Percentiles rank a stretch among this genome's conserved stretches.
These are phyloP conservation scores for Hyaloperonospora arabidopsidis DNA, from an alignment of 352 stramenopile species.

Conservation along the genomic window DNA sequence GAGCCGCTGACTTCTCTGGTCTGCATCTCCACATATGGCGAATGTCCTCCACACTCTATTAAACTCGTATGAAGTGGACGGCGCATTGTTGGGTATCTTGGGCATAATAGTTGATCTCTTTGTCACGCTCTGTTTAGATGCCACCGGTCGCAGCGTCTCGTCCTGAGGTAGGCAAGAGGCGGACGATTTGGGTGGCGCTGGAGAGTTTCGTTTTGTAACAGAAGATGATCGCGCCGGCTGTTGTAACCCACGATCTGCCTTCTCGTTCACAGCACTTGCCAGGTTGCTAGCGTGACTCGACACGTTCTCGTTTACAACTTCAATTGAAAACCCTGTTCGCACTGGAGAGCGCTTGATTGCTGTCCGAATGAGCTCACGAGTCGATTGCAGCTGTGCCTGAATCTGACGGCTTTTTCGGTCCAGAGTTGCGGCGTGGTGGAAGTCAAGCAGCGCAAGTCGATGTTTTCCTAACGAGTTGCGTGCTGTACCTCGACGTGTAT, in stretches of 20 bases:
- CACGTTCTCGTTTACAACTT: slow-evolving; percentile 27
- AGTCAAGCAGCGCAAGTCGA: slow-evolving; percentile 74
- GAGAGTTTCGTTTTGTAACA: slow-evolving; percentile 7
- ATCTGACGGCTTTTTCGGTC: slow-evolving; percentile 76
- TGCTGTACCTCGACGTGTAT: slow-evolving; percentile 71
- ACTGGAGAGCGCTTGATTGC: slow-evolving; percentile 63
- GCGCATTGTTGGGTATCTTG: slow-evolving; percentile 55
- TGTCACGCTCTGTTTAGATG: slow-evolving; percentile 5
- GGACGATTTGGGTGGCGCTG: slow-evolving; percentile 3
- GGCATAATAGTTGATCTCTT: slow-evolving; percentile 23
- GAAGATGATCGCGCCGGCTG: background rate
- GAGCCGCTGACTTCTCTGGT: slow-evolving; percentile 24
- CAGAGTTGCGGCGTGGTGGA: slow-evolving; percentile 46
- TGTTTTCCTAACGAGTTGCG: slow-evolving; percentile 84
- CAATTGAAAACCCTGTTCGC: slow-evolving; percentile 38
- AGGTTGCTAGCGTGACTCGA: background rate
- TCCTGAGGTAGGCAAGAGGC: background rate
- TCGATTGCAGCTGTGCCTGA: slow-evolving; percentile 44
- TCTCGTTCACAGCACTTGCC: slow-evolving; percentile 5
- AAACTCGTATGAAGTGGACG: slow-evolving; percentile 75
- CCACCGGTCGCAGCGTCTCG: background rate
- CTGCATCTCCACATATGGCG: slow-evolving; percentile 31
- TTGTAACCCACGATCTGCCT: slow-evolving; percentile 15
- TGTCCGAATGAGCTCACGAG: slow-evolving; percentile 53
- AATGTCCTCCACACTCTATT: slow-evolving; percentile 70